Base-by-base conservation (phyloP, 2,329 filamentous ascomycete genomes). In the Alternaria sp. region DNA sequence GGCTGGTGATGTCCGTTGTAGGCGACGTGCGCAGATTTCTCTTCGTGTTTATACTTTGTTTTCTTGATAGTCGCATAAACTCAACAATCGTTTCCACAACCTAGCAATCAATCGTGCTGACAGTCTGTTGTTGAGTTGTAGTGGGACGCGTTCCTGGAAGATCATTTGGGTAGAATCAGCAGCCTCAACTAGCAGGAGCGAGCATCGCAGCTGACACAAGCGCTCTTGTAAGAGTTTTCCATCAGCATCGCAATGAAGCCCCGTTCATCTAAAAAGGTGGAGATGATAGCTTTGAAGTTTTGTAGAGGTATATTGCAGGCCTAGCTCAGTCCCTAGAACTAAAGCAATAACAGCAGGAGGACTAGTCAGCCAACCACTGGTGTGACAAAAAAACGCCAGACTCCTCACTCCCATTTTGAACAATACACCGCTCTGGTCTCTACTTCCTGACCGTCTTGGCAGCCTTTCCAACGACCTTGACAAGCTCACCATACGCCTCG, bases 391-490 rank as follows among this genome's bases (percentile, higher is more conserved):
- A 57, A 60, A 66, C 63, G 63, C 63, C 63, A 53, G 51, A 66
- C 63, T 58, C 63, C 63, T 55, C 51, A 33, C 58, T 48, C 23
- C 61, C 58, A 23, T 66, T 66, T 66, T 63, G 61, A 62, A 66
- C 61, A 62, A 56, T 63, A 61, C 48, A 62, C 42, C 44, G 31
- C 26, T 39, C 37, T 23, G 2, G 2, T 50, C 4, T 46, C 61
- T 68, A 83, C 58, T 88, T 80, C 77, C 81, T 84, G 56, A 87
- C 83, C 61, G 80, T 81, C 77, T 84, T 81, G 48, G 78, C 79
- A 72, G 88, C 84, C 80, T 88, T 88, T 66, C 82, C 71, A 40
- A 85, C 85, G 56, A 87, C 69, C 79, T 87, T 87, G 62, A 82
- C 80, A 68, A 89, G 73, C 64, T 86, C 84, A 45, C 78, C 80